Conservation (phyloP, 1,139 yeast genomes). For the Martiniozyma asiatica region DNA sequence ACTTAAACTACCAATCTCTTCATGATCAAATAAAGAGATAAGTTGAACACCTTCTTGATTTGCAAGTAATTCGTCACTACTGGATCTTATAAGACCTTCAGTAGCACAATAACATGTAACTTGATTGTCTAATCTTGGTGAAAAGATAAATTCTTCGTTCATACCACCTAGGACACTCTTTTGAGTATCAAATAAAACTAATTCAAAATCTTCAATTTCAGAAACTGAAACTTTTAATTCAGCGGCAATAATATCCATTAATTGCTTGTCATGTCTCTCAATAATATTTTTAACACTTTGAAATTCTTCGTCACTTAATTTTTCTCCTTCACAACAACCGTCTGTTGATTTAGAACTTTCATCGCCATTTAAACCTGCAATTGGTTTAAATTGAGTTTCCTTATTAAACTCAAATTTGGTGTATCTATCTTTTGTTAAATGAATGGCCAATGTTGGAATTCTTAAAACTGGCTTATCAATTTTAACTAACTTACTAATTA, state of each 20-base stretch:
- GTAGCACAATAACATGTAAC: conserved; percentile 77
- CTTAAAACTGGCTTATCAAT: conserved; percentile 75
- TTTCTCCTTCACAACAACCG: conserved; percentile 33
- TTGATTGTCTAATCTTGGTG: conserved; percentile 88
- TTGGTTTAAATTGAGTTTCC: conserved; percentile 78
- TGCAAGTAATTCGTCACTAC: conserved; percentile 24
- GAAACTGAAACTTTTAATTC: conserved; percentile 40
- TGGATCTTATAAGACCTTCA: conserved; percentile 53
- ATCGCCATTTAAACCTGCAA: conserved; percentile 51
- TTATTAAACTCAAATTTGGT: conserved; percentile 79
- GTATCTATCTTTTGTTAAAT: conserved; percentile 67
- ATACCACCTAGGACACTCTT: conserved; percentile 76
- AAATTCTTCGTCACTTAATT: conserved; percentile 42
- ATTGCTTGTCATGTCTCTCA: conserved; percentile 63
- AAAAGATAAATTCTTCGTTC: conserved; percentile 79
- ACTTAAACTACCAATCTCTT: conserved; percentile 84
- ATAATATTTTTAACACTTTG: conserved; percentile 54
- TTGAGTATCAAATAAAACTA: conserved; percentile 80
- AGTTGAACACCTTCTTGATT: conserved; percentile 50
- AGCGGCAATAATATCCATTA: conserved; percentile 56
- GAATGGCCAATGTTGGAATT: conserved; percentile 88
- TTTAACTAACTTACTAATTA: conserved; percentile 59
- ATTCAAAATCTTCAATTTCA: conserved; percentile 80
- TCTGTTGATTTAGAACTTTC: conserved; percentile 4
- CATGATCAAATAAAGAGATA: conserved; percentile 83